phyloP scores from a whole-genome alignment of 1,139 yeast species.

The Pichia sp. region DNA sequence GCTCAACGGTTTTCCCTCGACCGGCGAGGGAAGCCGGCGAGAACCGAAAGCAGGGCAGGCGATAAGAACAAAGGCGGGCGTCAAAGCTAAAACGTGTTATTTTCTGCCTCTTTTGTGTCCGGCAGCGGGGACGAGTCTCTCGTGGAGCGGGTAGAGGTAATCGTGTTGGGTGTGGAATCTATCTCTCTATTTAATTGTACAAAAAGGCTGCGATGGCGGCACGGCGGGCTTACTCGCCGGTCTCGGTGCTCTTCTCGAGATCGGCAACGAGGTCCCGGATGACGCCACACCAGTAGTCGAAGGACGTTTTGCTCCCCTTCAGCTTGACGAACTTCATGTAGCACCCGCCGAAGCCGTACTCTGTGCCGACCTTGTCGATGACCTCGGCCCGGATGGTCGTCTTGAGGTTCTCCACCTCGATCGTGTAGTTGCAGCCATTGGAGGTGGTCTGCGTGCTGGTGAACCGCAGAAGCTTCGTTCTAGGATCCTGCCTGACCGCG shows the following conservation, averaged over 20 bases:
- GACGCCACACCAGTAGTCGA: constrained; percentile 24
- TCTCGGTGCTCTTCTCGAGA: constrained; percentile 14
- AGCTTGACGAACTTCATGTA: constrained; percentile 25
- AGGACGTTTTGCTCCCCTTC: constrained; percentile 19
- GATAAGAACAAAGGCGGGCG: background rate
- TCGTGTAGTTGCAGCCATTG: constrained; percentile 10
- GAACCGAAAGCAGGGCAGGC: background rate
- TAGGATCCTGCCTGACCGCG: constrained; percentile 5
- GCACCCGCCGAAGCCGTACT: constrained; percentile 33
- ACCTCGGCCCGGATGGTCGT: constrained; percentile 19
- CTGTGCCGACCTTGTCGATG: constrained; percentile 29
- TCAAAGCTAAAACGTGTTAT: background rate
- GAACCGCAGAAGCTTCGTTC: constrained; percentile 7
- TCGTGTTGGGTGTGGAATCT: no score
- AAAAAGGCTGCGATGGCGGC: no score
- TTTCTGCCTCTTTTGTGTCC: no score
- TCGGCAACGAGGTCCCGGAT: constrained; percentile 20
- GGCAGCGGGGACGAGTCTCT: no score
- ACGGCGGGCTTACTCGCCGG: background rate
- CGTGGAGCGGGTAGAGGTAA: no score
- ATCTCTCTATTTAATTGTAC: no score
- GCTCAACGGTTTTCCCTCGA: background rate
- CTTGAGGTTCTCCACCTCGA: constrained; percentile 9
- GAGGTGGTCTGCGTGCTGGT: background rate
- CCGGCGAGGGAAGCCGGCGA: background rate